phyloP scores from a whole-genome alignment of 2,329 filamentous ascomycete species.

The Alternaria rosae region DNA sequence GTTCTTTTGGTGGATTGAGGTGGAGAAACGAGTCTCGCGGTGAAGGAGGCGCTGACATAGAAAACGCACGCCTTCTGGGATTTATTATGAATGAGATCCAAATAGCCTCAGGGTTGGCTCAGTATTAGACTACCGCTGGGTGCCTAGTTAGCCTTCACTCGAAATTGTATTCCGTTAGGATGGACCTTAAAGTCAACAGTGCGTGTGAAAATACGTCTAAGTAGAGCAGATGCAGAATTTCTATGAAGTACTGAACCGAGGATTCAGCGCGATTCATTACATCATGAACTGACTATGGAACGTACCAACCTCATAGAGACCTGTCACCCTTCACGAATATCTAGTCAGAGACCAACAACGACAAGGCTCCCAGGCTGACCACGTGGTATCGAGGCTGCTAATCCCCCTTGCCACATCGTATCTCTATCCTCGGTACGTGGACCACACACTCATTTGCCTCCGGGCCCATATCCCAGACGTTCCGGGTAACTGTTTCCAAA shows the following conservation, averaged over 20 bases:
- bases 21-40: no score
- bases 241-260: background rate
- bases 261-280: background rate
- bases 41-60: no score
- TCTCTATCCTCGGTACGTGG: background rate
- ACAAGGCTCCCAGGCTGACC: background rate
- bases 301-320: background rate
- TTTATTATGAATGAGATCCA: no score
- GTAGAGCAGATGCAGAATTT: no score
- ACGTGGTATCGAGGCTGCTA: background rate
- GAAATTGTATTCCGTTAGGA: no score
- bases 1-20: no score
- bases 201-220: no score
- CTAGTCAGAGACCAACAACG: background rate
- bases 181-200: no score
- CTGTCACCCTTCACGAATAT: background rate
- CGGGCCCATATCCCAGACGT: background rate
- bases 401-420: background rate
- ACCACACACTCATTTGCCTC: background rate
- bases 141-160: no score
- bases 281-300: background rate
- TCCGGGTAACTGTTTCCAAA: background rate
- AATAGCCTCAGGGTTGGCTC: no score
- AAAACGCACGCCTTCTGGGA: no score
- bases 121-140: no score